Conservation (phyloP, 305 asterid genomes). For the Solanum hybrid region DNA sequence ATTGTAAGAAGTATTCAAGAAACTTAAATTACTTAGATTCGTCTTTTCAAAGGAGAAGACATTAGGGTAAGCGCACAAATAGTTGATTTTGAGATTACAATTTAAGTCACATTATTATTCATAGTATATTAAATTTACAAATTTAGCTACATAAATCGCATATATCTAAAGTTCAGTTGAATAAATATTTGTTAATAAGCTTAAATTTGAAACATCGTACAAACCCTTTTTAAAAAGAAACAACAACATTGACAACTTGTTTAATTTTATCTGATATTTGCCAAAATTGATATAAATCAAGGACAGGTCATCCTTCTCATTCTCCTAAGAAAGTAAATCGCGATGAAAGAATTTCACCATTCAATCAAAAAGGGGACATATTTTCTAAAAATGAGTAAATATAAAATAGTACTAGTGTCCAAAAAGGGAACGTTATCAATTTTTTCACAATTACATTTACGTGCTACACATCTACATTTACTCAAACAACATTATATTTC, state of each 20-base stretch:
- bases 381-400: not conserved
- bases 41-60: not conserved
- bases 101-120: no score
- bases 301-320: not conserved
- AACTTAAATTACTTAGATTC: no score
- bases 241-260: not conserved
- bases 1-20: no score
- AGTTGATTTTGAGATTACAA: not conserved
- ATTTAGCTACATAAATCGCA: not conserved
- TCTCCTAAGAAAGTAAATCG: not conserved
- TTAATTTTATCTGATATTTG: not conserved
- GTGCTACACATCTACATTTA: not conserved
- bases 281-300: not conserved
- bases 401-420: not conserved
- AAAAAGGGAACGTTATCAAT: not conserved
- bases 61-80: no score
- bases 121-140: not conserved
- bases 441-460: not conserved
- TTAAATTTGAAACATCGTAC: not conserved
- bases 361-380: no score
- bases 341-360: no score
- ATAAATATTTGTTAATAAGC: not conserved
- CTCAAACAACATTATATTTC: not conserved
- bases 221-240: not conserved
- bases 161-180: not conserved